phyloP scores from a whole-genome alignment of 2,329 filamentous ascomycete genomes.

The Fusarium proliferatum region DNA sequence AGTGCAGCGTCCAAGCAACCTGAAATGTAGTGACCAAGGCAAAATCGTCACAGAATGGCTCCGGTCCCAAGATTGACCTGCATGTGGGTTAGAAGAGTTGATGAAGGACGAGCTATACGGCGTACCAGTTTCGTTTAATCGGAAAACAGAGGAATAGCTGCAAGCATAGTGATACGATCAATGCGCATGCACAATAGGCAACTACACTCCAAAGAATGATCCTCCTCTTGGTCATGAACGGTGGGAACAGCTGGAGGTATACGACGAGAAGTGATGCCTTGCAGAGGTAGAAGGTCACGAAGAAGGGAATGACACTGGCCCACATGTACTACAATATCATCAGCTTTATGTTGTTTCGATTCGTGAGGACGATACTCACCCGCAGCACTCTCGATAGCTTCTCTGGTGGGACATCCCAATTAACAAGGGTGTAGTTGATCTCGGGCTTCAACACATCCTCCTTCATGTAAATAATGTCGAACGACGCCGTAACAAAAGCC shows the following conservation, averaged over 20 bases:
- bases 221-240: conserved; percentile 31
- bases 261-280: conserved; percentile 33
- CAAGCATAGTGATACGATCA: conserved; percentile 6
- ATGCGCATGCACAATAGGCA: conserved; percentile 7
- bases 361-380: background rate
- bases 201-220: conserved; percentile 2
- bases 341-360: background rate
- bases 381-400: background rate
- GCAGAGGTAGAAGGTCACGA: conserved; percentile 36
- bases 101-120: accelerated
- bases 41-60: background rate
- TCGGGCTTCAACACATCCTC: conserved; percentile 5
- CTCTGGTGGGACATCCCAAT: conserved; percentile 16
- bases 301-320: conserved; percentile 19
- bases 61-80: conserved; percentile 2
- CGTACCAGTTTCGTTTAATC: conserved; percentile 29
- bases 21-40: conserved; percentile 15
- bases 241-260: conserved; percentile 36
- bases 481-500: conserved; percentile 1
- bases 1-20: conserved; percentile 26
- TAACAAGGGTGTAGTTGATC: conserved; percentile 24
- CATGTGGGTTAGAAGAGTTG: background rate
- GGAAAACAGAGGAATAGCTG: conserved; percentile 33
- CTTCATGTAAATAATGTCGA: conserved; percentile 4
- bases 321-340: conserved; percentile 16